Evolutionary conservation across 2,329 filamentous ascomycete genomes (phyloP).

Genomic region (Aspergillus melleus): DNA sequence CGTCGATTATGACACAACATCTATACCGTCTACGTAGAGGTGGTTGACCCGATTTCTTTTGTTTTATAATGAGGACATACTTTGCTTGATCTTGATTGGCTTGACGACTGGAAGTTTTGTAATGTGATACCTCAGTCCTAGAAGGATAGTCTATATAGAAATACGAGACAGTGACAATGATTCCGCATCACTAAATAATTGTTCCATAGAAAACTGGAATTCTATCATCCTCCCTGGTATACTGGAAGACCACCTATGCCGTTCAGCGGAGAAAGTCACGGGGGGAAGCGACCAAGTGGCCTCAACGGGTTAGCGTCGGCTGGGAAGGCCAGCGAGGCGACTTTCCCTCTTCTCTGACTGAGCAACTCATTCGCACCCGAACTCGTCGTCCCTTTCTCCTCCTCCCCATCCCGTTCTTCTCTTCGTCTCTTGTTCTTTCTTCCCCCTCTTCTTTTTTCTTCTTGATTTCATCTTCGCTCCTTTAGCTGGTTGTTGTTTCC

Average conservation of each 20-base stretch:
- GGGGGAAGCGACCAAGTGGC: conserved; percentile 39
- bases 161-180: not conserved
- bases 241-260: not conserved
- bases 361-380: not conserved
- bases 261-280: not conserved
- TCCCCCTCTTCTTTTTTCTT: conserved; percentile 23
- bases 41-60: not conserved
- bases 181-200: no score
- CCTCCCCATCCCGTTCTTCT: conserved; percentile 20
- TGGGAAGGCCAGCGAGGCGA: conserved; percentile 38
- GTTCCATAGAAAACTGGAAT: no score
- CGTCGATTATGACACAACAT: not conserved
- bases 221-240: no score
- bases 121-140: not conserved
- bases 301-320: conserved; percentile 38
- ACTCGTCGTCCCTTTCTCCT: conserved; percentile 25
- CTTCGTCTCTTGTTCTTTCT: conserved; percentile 18
- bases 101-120: not conserved
- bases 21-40: not conserved
- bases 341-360: conserved; percentile 2
- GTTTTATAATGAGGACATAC: not conserved
- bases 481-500: conserved; percentile 35
- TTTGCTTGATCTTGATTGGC: not conserved
- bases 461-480: conserved; percentile 29
- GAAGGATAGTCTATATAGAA: not conserved